These are phyloP conservation scores for Brasilioporus rufonigricans DNA, from an alignment of 768 basidiomycete species.

Conservation along the genomic window DNA sequence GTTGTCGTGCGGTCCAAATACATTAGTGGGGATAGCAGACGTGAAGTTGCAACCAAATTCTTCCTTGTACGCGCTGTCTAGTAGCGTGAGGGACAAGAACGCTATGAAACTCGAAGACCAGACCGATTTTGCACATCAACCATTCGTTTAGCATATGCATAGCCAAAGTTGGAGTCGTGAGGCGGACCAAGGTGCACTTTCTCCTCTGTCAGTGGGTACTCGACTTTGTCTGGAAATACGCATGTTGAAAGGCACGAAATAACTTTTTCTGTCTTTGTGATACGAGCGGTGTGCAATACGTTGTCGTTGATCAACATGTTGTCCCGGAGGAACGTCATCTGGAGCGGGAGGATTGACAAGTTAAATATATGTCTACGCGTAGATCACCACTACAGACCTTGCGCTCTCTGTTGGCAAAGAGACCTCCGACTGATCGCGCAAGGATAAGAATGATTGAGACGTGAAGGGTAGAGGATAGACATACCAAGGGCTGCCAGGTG, in stretches of 20 bases:
- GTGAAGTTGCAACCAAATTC: constrained; percentile 95
- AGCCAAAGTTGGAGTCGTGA: constrained; percentile 94
- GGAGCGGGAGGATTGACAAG: constrained; percentile 1
- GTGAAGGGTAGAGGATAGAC: constrained; percentile 19
- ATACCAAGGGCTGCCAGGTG: constrained; percentile 92
- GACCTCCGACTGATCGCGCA: constrained; percentile 69
- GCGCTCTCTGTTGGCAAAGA: constrained; percentile 95
- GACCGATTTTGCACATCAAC: constrained; percentile 96
- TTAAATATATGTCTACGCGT: background rate
- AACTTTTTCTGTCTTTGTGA: constrained; percentile 66
- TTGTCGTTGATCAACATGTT: constrained; percentile 97
- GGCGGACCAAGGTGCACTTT: constrained; percentile 93
- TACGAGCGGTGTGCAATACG: constrained; percentile 74
- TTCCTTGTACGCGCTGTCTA: constrained; percentile 85
- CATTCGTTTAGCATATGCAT: constrained; percentile 93
- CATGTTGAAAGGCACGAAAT: constrained; percentile 97
- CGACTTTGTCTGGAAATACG: constrained; percentile 94
- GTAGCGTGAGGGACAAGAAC: background rate
- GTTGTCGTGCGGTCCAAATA: constrained; percentile 96
- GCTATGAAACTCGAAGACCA: constrained; percentile 20
- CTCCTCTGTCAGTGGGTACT: constrained; percentile 88
- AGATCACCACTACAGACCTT: constrained; percentile 49
- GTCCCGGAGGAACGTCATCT: constrained; percentile 92
- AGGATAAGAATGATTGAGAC: constrained; percentile 6
- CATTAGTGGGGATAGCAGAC: constrained; percentile 94